Evolutionary conservation across 129 eudicot genomes (phyloP), one percentile per base, ranked within the genome.

Genomic region (Gnaphalium uliginosum): DNA sequence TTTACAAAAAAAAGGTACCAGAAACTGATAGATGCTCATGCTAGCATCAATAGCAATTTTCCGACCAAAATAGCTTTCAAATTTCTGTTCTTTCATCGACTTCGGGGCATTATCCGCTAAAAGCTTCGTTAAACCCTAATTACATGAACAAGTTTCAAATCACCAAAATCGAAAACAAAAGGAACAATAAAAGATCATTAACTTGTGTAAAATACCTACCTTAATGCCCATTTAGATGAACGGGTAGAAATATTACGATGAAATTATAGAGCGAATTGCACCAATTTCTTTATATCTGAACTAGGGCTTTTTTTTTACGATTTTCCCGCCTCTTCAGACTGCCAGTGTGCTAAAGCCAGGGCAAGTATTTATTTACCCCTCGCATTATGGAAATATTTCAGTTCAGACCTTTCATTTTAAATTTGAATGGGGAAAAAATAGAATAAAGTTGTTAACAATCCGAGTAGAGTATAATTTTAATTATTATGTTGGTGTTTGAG

Each of bases 11-110:
- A 3, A 21, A 14, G 18, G 14, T n/a, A 93, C 98, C 66, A 93
- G 92, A 83, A 90, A 93, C 72, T 93, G 98, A 70, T 93, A 93
- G 72, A 93, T 93, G 89, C 98, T 90, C 98, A 93, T 90, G 86
- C 96, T 90, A 70, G 98, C 98, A 68, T 93, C 98, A 72, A 93
- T 83, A 70, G 98, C 98, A 41, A 93, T 90, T 82, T 88, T 85
- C 24, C 96, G 89, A 79, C 92, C 92, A 39, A 85, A 93, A 83
- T 90, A 93, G 73, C 96, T 93, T 51, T 93, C 98, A 51, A 93
- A 93, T 82, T 93, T 90, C 85, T 93, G 96, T 82, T 93, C 96
- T 81, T 90, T 93, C 92, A 93, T 85, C 8, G 91, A 73, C 57
- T 84, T 90, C 0, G 96, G 96, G 27, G 96, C 98, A 85, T 93